Conservation (phyloP, 345 rosid genomes). For the Diplotaxis tenuifolia region DNA sequence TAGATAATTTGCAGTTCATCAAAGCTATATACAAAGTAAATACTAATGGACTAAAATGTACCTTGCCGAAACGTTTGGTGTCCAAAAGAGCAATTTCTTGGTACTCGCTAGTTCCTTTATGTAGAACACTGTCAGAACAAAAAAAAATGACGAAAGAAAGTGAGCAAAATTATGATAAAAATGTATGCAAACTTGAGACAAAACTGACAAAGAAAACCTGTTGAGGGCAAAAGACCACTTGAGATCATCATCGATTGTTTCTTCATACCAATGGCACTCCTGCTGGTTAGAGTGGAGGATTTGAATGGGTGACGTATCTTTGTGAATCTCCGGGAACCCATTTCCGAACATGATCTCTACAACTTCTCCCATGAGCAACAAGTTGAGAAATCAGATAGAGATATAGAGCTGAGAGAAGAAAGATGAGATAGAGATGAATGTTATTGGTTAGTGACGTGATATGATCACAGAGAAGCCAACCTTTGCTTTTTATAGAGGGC, state of each 20-base stretch:
- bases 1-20: not conserved
- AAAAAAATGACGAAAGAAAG: not conserved
- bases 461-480: conserved; percentile 16
- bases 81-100: conserved; percentile 88
- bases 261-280: conserved; percentile 71
- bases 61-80: conserved; percentile 89
- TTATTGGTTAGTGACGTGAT: conserved; percentile 25
- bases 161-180: not conserved
- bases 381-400: not conserved
- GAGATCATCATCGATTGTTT: conserved; percentile 75
- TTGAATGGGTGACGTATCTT: conserved; percentile 35
- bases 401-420: not conserved
- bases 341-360: conserved; percentile 54
- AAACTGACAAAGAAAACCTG: conserved; percentile 48
- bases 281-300: conserved; percentile 27
- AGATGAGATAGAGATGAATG: not conserved
- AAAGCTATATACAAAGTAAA: not conserved
- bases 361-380: conserved; percentile 57
- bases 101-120: conserved; percentile 62
- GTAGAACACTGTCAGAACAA: conserved; percentile 55
- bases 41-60: conserved; percentile 6
- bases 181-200: not conserved
- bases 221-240: conserved; percentile 90
- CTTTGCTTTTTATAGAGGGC: conserved; percentile 1
- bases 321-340: conserved; percentile 48